Percentiles rank a stretch among this genome's conserved stretches.
Conservation (phyloP, 441 rosid species). For the Euphorbia neoarborescens region DNA sequence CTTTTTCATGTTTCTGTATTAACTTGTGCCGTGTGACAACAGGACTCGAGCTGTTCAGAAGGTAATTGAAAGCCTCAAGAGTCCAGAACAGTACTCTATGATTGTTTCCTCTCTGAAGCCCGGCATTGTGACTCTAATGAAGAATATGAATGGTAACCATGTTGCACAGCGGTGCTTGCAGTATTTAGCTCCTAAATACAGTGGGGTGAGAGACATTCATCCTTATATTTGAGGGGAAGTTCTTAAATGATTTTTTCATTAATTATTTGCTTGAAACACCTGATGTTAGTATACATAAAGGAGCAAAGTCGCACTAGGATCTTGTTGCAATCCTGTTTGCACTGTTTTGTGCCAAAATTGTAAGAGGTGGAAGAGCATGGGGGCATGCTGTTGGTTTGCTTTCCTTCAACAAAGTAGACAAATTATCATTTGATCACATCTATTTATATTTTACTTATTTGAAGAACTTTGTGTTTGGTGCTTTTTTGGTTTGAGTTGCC, state of each 20-base stretch:
- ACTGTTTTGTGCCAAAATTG: not conserved
- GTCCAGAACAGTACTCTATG: constrained; percentile 43
- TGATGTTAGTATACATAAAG: not conserved
- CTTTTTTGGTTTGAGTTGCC: not conserved
- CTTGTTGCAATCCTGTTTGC: not conserved
- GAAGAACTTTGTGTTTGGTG: not conserved
- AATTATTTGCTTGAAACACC: not conserved
- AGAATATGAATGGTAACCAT: constrained; percentile 66
- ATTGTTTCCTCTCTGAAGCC: constrained; percentile 53
- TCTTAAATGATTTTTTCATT: not conserved
- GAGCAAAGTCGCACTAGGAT: not conserved
- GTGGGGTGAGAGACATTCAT: constrained; percentile 38
- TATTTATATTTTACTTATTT: not conserved
- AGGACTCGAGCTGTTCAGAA: constrained; percentile 82
- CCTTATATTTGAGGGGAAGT: not conserved
- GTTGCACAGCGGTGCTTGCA: constrained; percentile 72
- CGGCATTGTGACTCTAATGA: constrained; percentile 61
- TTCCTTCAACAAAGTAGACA: not conserved
- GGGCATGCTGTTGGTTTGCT: not conserved
- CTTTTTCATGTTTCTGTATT: constrained; percentile 6
- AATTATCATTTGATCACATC: not conserved
- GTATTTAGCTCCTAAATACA: constrained; percentile 42
- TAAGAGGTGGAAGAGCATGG: not conserved
- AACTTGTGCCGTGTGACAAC: constrained; percentile 15
- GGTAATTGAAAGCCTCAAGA: constrained; percentile 54